Base-by-base conservation (phyloP, 2,329 filamentous ascomycete genomes). In the Apiospora kogelbergensis region DNA sequence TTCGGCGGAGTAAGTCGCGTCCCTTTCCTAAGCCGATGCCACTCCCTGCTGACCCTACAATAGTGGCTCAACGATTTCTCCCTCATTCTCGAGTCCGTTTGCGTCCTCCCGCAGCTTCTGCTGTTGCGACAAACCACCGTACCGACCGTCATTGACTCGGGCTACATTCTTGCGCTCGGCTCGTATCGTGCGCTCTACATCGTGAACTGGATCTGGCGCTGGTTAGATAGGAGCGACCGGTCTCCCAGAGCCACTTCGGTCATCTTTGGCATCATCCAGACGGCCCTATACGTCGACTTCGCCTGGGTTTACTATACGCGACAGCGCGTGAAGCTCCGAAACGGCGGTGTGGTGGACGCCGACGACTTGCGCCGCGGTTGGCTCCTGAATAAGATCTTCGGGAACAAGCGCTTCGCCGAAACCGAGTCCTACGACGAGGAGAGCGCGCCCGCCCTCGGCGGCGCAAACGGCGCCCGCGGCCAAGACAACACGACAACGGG, bases 271-370 rank as follows among this genome's bases (percentile, higher is more conserved):
- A 83, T 97, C 70, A 84, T 98, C 33, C 95, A 98, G 82, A 98
- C 94, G 0, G 90, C 92, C 1, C 88, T 98, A 57, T 98, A 98
- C 80, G 79, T 95, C 74, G 95, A 98, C 81, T 98, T 98, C 78
- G 94, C 94, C 44, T 98, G 95, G 94, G 94, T 98, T 1, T 98
- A 98, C 84, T 98, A 93, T 83, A 93, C 92, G 13, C 89, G 95
- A 72, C 95, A 98, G 83, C 89, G 95, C 69, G 94, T 98, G 77
- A 98, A 98, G 90, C 90, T 98, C 20, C 89, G 95, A 71, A 91
- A 89, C 73, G 95, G 95, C 60, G 93, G 94, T 7, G 86, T 98
- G 22, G 93, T 98, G 17, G 95, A 98, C 77, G 91, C 91, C 4
- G 95, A 98, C 73, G 95, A 98, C 78, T 85, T 97, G 77, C 88